Conservation (phyloP, 2,329 filamentous ascomycete species). For the Alternaria arborescens region DNA sequence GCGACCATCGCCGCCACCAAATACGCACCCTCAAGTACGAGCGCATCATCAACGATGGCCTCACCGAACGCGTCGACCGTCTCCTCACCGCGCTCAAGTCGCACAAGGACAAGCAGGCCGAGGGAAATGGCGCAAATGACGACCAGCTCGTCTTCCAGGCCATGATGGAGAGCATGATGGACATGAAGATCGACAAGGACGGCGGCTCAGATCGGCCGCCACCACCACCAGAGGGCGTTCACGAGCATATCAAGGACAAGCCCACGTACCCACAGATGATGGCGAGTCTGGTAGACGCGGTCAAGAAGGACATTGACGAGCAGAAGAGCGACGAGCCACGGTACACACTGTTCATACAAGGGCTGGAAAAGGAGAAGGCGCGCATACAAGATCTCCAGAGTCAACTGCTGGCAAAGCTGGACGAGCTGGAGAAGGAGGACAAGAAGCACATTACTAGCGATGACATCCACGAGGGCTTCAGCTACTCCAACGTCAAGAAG, state of each 20-base stretch:
- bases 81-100: slow-evolving; percentile 78
- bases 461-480: slow-evolving; percentile 85
- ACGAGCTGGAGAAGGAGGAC: slow-evolving; percentile 84
- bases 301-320: slow-evolving; percentile 85
- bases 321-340: slow-evolving; percentile 69
- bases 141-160: slow-evolving; percentile 86
- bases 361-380: slow-evolving; percentile 76
- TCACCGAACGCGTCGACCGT: slow-evolving; percentile 82
- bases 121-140: slow-evolving; percentile 58
- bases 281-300: slow-evolving; percentile 92
- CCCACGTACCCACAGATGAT: slow-evolving; percentile 97
- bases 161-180: slow-evolving; percentile 80
- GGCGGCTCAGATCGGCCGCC: slow-evolving; percentile 65
- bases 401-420: slow-evolving; percentile 77
- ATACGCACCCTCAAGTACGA: slow-evolving; percentile 95
- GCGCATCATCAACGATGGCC: slow-evolving; percentile 88
- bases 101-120: slow-evolving; percentile 65
- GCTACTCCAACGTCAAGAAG: slow-evolving; percentile 77
- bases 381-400: slow-evolving; percentile 83
- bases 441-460: slow-evolving; percentile 93
- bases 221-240: slow-evolving; percentile 80
- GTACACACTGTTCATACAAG: slow-evolving; percentile 78
- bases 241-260: slow-evolving; percentile 75
- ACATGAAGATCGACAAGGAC: slow-evolving; percentile 60
- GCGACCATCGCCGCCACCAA: slow-evolving; percentile 82